Percentiles rank a stretch among this genome's conserved stretches.
Evolutionary conservation across 2,329 filamentous ascomycete genomes (phyloP).

Genomic region (Trichophaea hybrida): DNA sequence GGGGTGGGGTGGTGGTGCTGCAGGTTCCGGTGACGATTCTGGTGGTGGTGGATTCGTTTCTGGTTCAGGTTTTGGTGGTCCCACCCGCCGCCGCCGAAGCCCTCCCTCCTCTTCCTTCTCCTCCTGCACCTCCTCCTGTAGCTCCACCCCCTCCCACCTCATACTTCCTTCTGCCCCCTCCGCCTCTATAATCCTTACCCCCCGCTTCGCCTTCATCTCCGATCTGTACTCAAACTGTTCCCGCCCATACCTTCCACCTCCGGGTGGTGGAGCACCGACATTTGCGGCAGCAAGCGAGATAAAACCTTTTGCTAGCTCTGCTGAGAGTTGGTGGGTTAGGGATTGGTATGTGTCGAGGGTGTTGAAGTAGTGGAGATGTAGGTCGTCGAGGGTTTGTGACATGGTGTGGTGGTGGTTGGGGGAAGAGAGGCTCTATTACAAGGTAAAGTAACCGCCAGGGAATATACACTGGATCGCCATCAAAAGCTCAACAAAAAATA

Average conservation of each 20-base stretch:
- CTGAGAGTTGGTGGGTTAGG: background rate
- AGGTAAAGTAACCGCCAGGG: too few species aligned
- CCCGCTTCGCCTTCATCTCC: constrained; percentile 11
- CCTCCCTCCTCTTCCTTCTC: constrained; percentile 2
- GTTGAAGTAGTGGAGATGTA: constrained; percentile 13
- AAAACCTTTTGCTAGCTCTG: constrained; percentile 21
- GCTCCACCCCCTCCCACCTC: background rate
- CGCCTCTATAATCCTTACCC: constrained; percentile 1
- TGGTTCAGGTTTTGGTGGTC: background rate
- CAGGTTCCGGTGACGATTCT: background rate
- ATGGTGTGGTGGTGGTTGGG: background rate
- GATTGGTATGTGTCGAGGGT: constrained; percentile 14
- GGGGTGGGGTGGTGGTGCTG: background rate
- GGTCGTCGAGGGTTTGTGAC: constrained; percentile 6
- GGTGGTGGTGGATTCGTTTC: background rate
- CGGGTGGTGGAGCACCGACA: constrained; percentile 4
- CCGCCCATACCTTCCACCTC: constrained; percentile 8
- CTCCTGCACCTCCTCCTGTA: too few species aligned
- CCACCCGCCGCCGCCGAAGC: background rate
- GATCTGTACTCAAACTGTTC: constrained; percentile 13
- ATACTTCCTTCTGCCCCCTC: too few species aligned
- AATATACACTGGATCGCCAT: too few species aligned
- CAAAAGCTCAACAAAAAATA: too few species aligned
- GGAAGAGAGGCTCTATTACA: too few species aligned
- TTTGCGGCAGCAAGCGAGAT: constrained; percentile 20